A percentile compares a stretch with the other conserved stretches of the same genome.
phyloP scores from a whole-genome alignment of 2,329 filamentous ascomycete species.

The Leptographium procerum region DNA sequence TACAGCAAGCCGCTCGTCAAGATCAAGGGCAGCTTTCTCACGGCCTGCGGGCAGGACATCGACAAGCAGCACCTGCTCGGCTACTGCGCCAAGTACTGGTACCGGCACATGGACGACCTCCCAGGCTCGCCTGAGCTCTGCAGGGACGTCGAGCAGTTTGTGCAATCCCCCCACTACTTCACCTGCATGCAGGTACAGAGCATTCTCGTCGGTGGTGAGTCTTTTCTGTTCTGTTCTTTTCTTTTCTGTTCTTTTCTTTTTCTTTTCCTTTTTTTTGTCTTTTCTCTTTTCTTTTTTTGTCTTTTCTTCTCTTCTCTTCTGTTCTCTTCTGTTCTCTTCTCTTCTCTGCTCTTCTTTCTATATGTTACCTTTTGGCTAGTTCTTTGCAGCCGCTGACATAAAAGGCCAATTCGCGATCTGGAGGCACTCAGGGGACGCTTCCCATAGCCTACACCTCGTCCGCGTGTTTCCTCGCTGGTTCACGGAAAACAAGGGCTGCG shows the following conservation, averaged over 20 bases:
- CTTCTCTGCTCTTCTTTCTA: neutral
- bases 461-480: conserved; percentile 1
- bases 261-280: neutral
- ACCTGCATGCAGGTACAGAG: conserved; percentile 3
- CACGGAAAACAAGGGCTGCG: neutral
- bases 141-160: neutral
- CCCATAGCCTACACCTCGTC: neutral
- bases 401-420: neutral
- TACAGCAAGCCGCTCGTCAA: neutral
- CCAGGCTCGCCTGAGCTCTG: neutral
- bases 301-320: neutral
- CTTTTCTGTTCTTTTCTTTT: neutral
- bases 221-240: neutral
- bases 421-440: neutral
- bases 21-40: neutral
- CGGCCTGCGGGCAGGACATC: neutral
- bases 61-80: neutral
- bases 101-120: neutral
- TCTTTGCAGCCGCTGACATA: neutral
- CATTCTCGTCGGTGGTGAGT: conserved; percentile 1
- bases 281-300: neutral
- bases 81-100: conserved; percentile 1
- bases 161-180: neutral
- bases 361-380: no score
- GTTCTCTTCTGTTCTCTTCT: neutral